Base-by-base conservation (phyloP, 108 stramenopile species). In the Nitzschia sp. region DNA sequence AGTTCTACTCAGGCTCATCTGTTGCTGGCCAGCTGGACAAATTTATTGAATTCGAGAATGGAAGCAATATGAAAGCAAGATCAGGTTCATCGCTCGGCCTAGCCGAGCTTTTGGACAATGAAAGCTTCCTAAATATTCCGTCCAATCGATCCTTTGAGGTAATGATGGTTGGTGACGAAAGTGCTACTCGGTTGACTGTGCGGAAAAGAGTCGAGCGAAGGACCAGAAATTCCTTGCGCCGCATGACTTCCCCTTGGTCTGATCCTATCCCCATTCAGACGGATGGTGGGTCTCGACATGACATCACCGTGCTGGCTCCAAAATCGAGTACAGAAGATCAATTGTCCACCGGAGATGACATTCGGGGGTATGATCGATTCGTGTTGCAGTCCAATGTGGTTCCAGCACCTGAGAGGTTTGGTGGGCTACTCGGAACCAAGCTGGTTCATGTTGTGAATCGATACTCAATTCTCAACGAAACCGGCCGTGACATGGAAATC, bases 401-500 rank as follows among this genome's bases (percentile, higher is more conserved):
- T 17, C 12, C 55, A 2, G 87, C 87, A 1, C 83, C 84, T 12
- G 70, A 75, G 44, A 61, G 44, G 37, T 74, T 81, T 39, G 87
- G 87, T 39, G 87, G 87, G 0, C 39, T 40, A 12, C 38, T 79
- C 10, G 81, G 82, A 41, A 85, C 82, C 7, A 78, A 67, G 53
- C 65, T 85, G 37, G 65, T 87, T 20, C 80, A 80, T 57, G 43
- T 88, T 20, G 67, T 82, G n/a, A 83, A 80, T 71, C 73, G 80
- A 22, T 85, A 84, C 46, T 58, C 62, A 2, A 79, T 86, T 38
- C 29, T 75, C 19, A 87, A 87, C 42, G 73, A 75, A 54, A 60
- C 75, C 9, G 86, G 80, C 8, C 78, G 80, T 41, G 87, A 88
- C 41, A 67, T 88, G 51, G 87, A 88, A 70, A 74, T 88, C 15